Conservation (phyloP, 306 rosid genomes). For the Cicer pinnatifidum region DNA sequence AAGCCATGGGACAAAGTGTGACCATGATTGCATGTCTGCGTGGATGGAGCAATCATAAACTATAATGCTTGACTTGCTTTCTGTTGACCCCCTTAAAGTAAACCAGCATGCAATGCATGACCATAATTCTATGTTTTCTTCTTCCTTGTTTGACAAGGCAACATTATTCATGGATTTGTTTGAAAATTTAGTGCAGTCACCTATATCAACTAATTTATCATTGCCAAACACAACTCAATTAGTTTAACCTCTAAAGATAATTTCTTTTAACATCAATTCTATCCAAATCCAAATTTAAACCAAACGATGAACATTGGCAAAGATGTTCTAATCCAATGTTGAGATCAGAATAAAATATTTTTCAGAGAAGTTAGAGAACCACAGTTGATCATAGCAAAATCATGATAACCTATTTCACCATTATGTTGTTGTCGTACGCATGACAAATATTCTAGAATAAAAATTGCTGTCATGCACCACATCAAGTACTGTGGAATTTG, state of each 20-base stretch:
- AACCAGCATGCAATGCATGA: slow-evolving; percentile 33
- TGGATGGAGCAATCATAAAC: slow-evolving; percentile 30
- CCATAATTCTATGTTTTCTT: neutral
- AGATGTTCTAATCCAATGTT: slow-evolving; percentile 53
- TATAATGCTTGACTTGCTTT: slow-evolving; percentile 31
- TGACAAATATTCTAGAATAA: no score
- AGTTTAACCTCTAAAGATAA: no score
- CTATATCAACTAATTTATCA: no score
- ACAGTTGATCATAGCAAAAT: neutral
- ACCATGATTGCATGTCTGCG: slow-evolving; percentile 21
- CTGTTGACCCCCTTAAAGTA: slow-evolving; percentile 37
- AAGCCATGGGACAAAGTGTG: neutral
- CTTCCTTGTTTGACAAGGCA: neutral
- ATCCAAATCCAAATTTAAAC: no score
- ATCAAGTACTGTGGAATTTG: neutral
- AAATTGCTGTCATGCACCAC: neutral
- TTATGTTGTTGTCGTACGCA: neutral
- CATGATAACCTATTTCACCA: neutral
- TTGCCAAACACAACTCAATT: no score
- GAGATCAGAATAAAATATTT: slow-evolving; percentile 49
- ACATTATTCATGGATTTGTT: no score
- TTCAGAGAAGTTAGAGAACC: no score
- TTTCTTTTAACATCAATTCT: no score
- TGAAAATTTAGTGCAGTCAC: no score
- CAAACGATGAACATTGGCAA: neutral